A percentile compares a stretch with the other conserved stretches of the same genome.
Conservation (phyloP, 495 filamentous ascomycete genomes). For the Tuber brumale region DNA sequence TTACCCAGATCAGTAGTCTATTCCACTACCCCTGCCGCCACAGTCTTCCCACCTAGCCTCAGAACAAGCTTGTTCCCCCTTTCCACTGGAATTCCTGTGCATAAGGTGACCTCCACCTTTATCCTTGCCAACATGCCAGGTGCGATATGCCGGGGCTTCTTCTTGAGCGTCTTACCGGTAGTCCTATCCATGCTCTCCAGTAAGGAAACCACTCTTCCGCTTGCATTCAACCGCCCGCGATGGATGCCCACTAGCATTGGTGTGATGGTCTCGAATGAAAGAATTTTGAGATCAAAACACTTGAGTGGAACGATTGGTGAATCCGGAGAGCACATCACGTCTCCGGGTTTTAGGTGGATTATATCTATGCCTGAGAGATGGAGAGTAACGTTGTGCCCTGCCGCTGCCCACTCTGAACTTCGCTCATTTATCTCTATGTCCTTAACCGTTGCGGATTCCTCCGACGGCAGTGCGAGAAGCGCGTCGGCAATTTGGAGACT, state of each 20-base stretch:
- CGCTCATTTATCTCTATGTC: constrained; percentile 68
- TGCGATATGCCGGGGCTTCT: constrained; percentile 73
- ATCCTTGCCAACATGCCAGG: constrained; percentile 62
- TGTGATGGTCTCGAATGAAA: constrained; percentile 81
- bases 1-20: constrained; percentile 39
- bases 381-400: constrained; percentile 78
- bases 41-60: constrained; percentile 67
- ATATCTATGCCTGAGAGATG: constrained; percentile 82
- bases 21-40: constrained; percentile 81
- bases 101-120: constrained; percentile 65
- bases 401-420: constrained; percentile 82
- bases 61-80: constrained; percentile 71
- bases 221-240: constrained; percentile 69
- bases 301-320: constrained; percentile 62
- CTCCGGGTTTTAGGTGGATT: constrained; percentile 69
- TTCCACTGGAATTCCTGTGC: constrained; percentile 63
- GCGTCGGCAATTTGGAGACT: constrained; percentile 75
- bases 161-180: constrained; percentile 63
- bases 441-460: constrained; percentile 70
- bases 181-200: constrained; percentile 68
- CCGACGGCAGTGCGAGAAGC: constrained; percentile 69
- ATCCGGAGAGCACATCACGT: constrained; percentile 68
- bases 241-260: constrained; percentile 87
- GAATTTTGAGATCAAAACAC: constrained; percentile 68
- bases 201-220: constrained; percentile 65